Evolutionary conservation across 305 asterid species (phyloP).

Genomic region (Fraxinus xanthoxyloides): DNA sequence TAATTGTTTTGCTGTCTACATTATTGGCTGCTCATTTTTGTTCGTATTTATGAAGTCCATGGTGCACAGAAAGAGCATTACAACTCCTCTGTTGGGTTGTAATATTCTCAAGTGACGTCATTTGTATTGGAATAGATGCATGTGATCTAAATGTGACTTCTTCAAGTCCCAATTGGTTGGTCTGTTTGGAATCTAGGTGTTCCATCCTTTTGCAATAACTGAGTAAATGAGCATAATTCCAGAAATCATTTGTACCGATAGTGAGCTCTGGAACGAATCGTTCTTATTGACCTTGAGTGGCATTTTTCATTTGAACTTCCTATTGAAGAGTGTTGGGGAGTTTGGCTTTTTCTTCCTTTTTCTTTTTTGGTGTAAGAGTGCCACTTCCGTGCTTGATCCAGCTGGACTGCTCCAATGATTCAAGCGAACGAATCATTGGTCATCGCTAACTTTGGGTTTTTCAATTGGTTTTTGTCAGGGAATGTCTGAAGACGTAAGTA

Average conservation of each 20-base stretch:
- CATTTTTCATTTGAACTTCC: neutral
- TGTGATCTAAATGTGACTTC: neutral
- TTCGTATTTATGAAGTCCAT: neutral
- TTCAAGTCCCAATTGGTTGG: neutral
- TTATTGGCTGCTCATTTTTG: neutral
- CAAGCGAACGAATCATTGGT: neutral
- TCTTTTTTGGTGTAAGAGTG: neutral
- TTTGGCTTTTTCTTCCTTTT: neutral
- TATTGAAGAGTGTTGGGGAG: neutral
- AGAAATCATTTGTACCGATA: neutral
- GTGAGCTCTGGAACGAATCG: neutral
- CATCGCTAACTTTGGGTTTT: neutral
- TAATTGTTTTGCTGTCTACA: neutral
- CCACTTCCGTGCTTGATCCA: neutral
- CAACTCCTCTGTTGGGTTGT: neutral
- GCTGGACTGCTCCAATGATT: neutral
- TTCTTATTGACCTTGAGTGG: neutral
- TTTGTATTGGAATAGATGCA: neutral
- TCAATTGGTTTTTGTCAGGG: conserved; percentile 51
- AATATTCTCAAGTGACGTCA: neutral
- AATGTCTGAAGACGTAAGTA: conserved; percentile 94
- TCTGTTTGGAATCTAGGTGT: neutral
- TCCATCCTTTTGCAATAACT: neutral
- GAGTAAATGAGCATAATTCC: neutral
- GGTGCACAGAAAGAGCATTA: neutral